Conservation (phyloP, 2,329 filamentous ascomycete genomes). For the Diaporthe amygdali region DNA sequence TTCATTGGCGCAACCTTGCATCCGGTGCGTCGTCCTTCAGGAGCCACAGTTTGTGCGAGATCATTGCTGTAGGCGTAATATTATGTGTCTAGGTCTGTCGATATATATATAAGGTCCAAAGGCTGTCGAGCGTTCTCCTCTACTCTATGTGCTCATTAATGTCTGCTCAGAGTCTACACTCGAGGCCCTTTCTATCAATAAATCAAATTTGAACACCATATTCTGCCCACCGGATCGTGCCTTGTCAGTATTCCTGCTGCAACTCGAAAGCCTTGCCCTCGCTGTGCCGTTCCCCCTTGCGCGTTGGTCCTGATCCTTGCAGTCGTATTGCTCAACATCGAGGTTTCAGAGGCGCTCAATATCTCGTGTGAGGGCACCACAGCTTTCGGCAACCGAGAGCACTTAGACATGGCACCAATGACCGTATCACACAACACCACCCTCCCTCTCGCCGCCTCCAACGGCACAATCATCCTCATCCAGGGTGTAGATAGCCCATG, state of each 20-base stretch:
- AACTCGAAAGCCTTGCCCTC: not conserved
- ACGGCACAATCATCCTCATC: not conserved
- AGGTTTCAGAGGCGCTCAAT: too few species aligned
- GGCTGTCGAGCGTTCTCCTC: not conserved
- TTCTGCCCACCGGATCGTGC: not conserved
- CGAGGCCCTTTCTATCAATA: not conserved
- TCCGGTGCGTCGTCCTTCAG: too few species aligned
- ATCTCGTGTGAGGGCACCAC: too few species aligned
- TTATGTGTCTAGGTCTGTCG: too few species aligned
- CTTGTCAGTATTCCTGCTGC: not conserved
- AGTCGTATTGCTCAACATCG: not conserved
- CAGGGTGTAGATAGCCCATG: not conserved
- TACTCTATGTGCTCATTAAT: not conserved
- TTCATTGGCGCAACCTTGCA: too few species aligned
- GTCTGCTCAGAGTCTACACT: too few species aligned
- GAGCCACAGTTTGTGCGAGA: too few species aligned
- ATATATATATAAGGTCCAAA: too few species aligned
- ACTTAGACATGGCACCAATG: not conserved
- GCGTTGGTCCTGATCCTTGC: not conserved
- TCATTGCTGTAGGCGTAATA: too few species aligned
- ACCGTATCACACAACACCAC: not conserved
- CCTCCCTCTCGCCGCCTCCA: not conserved
- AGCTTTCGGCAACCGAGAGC: rapidly evolving
- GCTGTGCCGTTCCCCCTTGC: not conserved
- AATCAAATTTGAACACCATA: not conserved